Base-by-base conservation (phyloP, 305 asterid genomes). In the Fraxinus baroniana region DNA sequence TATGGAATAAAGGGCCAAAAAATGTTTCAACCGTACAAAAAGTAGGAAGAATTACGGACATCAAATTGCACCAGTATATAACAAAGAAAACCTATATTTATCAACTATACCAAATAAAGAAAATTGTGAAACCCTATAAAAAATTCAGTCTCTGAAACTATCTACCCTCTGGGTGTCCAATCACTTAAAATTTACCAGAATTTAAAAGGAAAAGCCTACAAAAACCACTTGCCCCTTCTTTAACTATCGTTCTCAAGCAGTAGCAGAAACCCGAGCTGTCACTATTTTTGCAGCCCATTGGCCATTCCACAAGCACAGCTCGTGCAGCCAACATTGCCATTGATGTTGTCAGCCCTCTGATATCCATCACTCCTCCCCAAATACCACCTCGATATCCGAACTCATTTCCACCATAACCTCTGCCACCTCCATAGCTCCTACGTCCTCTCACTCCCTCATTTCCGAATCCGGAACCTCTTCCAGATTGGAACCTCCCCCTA, bases 381-480 rank as follows among this genome's bases (percentile, higher is more conserved):
- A 83, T 89, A 24, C 89, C 91, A 79, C 87, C 91, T 80, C 91
- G 78, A 86, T 86, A 85, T 52, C 78, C 87, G 75, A 83, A 90
- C 10, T 89, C 92, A 64, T 81, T 82, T 24, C 86, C 86, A 80
- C 83, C 87, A 82, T 89, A 85, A 24, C 91, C 90, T 77, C 93
- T 83, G 57, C 94, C 89, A 77, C 93, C 92, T 37, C 89, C 90
- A 52, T 86, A 92, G 82, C 83, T 84, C 32, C 94, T 93, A 30
- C 94, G 91, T n/a, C 92, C 97, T 81, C 91, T 89, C 30, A 17
- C 85, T 83, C 92, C 93, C 24, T 91, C 94, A 3, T 82, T 86
- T 87, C 93, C 85, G 89, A 90, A 90, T 77, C 91, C 94, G 18
- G 86, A 55, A 18, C 92, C 95, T 73, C 97, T 87, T 85, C 92